A percentile compares a stretch with the other conserved stretches of the same genome.
Evolutionary conservation across 306 rosid species (phyloP).

Genomic region (Gillenia trifoliata): DNA sequence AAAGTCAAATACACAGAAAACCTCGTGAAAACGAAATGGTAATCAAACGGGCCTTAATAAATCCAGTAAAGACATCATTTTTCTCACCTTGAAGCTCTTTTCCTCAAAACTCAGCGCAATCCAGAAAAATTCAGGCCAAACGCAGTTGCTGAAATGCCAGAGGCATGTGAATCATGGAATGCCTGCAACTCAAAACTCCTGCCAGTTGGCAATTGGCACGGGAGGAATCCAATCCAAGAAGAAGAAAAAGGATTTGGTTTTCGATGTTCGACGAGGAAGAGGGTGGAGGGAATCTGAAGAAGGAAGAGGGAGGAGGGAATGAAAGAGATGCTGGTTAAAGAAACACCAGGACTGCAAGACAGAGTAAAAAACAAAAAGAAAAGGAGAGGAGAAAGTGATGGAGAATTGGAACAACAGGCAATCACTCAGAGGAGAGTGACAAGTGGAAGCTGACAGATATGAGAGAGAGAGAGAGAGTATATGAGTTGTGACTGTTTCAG

Average conservation of each 20-base stretch:
- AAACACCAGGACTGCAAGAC: constrained; percentile 20
- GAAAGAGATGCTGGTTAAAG: constrained; percentile 31
- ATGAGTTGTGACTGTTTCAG: constrained; percentile 1
- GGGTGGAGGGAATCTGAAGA: constrained; percentile 21
- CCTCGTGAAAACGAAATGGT: too few species aligned
- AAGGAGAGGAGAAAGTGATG: background rate
- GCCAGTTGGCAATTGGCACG: background rate
- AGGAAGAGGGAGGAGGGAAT: constrained; percentile 20
- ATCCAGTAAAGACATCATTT: background rate
- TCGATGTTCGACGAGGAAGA: background rate
- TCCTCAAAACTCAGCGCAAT: background rate
- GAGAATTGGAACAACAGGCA: constrained; percentile 28
- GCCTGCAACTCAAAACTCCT: constrained; percentile 3
- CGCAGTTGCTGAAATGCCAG: constrained; percentile 1
- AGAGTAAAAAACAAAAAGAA: constrained; percentile 19
- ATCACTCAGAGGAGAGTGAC: constrained; percentile 20
- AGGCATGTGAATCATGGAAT: constrained; percentile 6
- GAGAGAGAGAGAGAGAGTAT: background rate
- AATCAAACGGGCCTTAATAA: too few species aligned
- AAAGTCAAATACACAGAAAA: too few species aligned
- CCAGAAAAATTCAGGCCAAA: background rate
- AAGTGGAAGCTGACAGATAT: constrained; percentile 39
- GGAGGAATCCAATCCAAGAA: background rate
- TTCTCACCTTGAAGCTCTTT: constrained; percentile 10
- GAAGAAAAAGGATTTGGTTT: background rate